Evolutionary conservation across 1,284 basidiomycete species (phyloP).

Genomic region (Boletellus deceptivus): DNA sequence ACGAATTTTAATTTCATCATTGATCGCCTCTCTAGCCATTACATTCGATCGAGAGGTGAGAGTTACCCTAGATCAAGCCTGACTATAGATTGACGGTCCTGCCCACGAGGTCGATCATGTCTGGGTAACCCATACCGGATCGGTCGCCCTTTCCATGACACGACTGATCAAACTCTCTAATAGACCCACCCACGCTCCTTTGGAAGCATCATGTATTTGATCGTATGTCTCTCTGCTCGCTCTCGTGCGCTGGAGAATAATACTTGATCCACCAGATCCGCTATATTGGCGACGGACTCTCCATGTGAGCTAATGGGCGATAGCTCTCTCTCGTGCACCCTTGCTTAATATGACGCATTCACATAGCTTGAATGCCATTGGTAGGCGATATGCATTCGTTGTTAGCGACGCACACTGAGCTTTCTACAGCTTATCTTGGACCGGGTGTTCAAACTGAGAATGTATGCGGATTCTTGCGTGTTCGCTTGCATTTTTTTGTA

Average conservation of each 20-base stretch:
- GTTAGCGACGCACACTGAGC: background rate
- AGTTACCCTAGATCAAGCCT: background rate
- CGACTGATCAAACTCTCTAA: background rate
- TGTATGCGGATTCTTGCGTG: conserved; percentile 3
- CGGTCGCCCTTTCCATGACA: background rate
- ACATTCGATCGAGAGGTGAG: conserved; percentile 7
- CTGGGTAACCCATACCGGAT: background rate
- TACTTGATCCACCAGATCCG: conserved; percentile 13
- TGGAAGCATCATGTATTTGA: conserved; percentile 7
- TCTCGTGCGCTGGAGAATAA: background rate
- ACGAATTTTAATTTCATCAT: background rate
- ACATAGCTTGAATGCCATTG: conserved; percentile 16
- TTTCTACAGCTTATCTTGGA: conserved; percentile 16
- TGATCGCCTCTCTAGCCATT: background rate
- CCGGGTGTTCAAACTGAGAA: conserved; percentile 1
- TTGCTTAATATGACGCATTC: background rate
- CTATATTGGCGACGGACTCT: conserved; percentile 21
- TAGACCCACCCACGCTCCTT: conserved; percentile 5
- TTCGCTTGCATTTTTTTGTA: background rate
- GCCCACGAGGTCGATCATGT: conserved; percentile 1
- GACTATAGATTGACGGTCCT: background rate
- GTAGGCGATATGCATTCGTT: background rate
- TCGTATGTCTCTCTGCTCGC: background rate
- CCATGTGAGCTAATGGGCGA: conserved; percentile 13
- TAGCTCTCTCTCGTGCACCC: background rate